A percentile compares a stretch with the other conserved stretches of the same genome.
Conservation (phyloP, 352 stramenopile genomes). For the Pythium aristosporum region DNA sequence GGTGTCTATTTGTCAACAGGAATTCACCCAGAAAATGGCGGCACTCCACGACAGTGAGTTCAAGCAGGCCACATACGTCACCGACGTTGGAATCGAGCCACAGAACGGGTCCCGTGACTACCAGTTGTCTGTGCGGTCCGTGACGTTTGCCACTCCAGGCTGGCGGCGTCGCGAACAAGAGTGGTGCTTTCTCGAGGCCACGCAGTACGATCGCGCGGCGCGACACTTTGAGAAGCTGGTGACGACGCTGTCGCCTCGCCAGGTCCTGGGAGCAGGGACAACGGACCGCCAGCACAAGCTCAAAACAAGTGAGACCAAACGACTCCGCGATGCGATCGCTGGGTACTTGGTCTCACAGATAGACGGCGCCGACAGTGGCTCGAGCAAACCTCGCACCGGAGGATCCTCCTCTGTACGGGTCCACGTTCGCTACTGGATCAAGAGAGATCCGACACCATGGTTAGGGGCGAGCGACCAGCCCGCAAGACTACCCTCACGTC, state of each 20-base stretch:
- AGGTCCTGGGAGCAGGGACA: neutral
- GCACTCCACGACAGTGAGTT: constrained; percentile 23
- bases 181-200: constrained; percentile 22
- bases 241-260: constrained; percentile 17
- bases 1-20: neutral
- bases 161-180: constrained; percentile 19
- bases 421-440: constrained; percentile 43
- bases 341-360: constrained; percentile 9
- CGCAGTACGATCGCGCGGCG: constrained; percentile 6
- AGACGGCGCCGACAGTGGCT: neutral
- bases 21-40: constrained; percentile 17
- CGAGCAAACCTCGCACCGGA: too few species aligned
- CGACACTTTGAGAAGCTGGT: constrained; percentile 20
- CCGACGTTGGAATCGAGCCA: neutral
- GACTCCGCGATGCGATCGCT: constrained; percentile 7
- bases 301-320: neutral
- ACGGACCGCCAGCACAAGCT: constrained; percentile 8
- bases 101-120: too few species aligned
- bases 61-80: constrained; percentile 11
- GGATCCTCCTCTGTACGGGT: constrained; percentile 2
- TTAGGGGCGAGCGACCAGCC: neutral
- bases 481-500: neutral
- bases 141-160: constrained; percentile 5
- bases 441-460: constrained; percentile 21
- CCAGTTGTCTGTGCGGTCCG: constrained; percentile 19